phyloP scores from a whole-genome alignment of 805 yeast species.

The Nakazawaea peltata region DNA sequence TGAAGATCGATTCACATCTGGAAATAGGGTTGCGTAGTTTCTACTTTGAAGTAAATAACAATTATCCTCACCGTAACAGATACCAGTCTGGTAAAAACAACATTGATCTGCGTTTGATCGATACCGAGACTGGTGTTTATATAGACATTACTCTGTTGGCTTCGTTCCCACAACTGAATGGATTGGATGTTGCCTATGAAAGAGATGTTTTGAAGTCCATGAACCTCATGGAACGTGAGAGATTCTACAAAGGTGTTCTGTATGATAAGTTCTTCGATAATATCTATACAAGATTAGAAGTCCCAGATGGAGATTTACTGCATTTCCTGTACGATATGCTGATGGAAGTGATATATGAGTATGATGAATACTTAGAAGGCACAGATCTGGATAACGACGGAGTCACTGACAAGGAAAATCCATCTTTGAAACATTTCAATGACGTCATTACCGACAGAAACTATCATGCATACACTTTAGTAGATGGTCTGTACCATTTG shows the following conservation, averaged over 20 bases:
- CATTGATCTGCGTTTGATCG: slow-evolving; percentile 36
- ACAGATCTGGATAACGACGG: not conserved
- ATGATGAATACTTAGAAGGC: slow-evolving; percentile 1
- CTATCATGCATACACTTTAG: slow-evolving; percentile 39
- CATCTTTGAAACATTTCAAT: not conserved
- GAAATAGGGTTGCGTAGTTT: slow-evolving; percentile 22
- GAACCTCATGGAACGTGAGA: not conserved
- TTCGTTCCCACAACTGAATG: not conserved
- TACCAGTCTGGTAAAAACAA: slow-evolving; percentile 29
- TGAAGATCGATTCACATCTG: slow-evolving; percentile 12
- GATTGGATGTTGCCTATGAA: not conserved
- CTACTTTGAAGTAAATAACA: slow-evolving; percentile 25
- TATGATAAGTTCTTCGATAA: slow-evolving; percentile 2
- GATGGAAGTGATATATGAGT: not conserved
- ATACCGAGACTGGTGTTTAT: slow-evolving; percentile 38
- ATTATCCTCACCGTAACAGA: slow-evolving; percentile 25
- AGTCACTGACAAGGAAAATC: not conserved
- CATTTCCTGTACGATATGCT: not conserved
- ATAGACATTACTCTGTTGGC: slow-evolving; percentile 37
- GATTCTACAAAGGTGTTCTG: slow-evolving; percentile 5
- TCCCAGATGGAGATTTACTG: not conserved
- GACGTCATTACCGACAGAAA: slow-evolving; percentile 39
- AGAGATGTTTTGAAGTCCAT: not conserved
- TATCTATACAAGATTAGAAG: not conserved
- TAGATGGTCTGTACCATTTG: slow-evolving; percentile 39